Conservation (phyloP, 148 eudicot species). For the Vaccinium macrocarpon region DNA sequence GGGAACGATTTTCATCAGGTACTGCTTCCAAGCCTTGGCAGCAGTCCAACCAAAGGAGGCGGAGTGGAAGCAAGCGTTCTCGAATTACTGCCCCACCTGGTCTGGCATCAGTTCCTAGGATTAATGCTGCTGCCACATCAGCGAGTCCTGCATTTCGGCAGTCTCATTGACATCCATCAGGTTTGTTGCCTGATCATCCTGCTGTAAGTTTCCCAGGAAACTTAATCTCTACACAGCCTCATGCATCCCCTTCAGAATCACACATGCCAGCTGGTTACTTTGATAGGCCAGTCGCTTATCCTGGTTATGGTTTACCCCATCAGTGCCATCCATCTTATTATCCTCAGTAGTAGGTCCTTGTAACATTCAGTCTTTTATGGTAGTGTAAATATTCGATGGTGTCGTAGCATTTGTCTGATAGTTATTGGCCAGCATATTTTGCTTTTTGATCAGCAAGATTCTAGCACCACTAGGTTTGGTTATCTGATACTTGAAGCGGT, state of each 20-base stretch:
- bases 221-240: background rate
- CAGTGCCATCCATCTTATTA: slow-evolving; percentile 36
- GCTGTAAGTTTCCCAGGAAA: background rate
- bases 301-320: slow-evolving; percentile 29
- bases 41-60: slow-evolving; percentile 17
- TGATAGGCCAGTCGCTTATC: slow-evolving; percentile 22
- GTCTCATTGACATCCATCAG: slow-evolving; percentile 23
- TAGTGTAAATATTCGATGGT: background rate
- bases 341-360: slow-evolving; percentile 29
- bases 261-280: slow-evolving; percentile 23
- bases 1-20: slow-evolving; percentile 19
- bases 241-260: slow-evolving; percentile 3
- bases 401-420: background rate
- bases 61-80: slow-evolving; percentile 25
- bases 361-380: background rate
- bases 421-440: background rate
- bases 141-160: slow-evolving; percentile 20
- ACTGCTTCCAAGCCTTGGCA: slow-evolving; percentile 17
- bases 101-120: slow-evolving; percentile 16
- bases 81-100: slow-evolving; percentile 14
- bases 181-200: slow-evolving; percentile 24
- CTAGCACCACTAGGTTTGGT: background rate
- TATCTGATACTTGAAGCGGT: background rate
- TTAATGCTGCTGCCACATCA: slow-evolving; percentile 19
- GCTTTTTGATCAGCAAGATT: background rate